Evolutionary conservation across 2,329 filamentous ascomycete genomes (phyloP).

Genomic region (Talaromyces amestolkiae): DNA sequence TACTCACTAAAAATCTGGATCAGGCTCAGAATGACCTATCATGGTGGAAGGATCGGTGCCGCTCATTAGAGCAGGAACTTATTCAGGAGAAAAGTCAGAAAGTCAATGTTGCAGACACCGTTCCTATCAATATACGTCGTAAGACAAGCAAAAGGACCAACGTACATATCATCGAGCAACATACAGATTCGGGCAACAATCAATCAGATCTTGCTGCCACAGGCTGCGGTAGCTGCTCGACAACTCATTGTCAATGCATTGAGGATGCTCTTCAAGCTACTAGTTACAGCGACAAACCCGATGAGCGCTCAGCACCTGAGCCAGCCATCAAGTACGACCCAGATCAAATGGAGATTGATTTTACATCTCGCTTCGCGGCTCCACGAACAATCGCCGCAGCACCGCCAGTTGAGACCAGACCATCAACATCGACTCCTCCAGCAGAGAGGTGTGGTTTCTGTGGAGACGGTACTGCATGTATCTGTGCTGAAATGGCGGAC

Average conservation of each 20-base stretch:
- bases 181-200: conserved; percentile 14
- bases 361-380: conserved; percentile 63
- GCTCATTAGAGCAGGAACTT: conserved; percentile 62
- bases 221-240: conserved; percentile 65
- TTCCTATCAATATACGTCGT: conserved; percentile 17
- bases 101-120: conserved; percentile 14
- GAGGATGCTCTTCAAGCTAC: conserved; percentile 54
- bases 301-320: conserved; percentile 53
- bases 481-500: conserved; percentile 67
- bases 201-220: conserved; percentile 35
- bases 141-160: conserved; percentile 19
- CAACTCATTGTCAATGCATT: conserved; percentile 62
- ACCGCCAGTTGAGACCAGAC: not conserved
- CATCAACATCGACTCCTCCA: conserved; percentile 29
- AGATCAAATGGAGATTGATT: conserved; percentile 66
- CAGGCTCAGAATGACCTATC: conserved; percentile 56
- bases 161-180: not conserved
- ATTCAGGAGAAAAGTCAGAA: conserved; percentile 44
- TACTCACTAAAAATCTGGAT: conserved; percentile 65
- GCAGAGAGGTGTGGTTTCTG: conserved; percentile 77
- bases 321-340: conserved; percentile 47
- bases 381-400: not conserved
- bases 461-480: conserved; percentile 75
- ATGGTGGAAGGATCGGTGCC: conserved; percentile 54
- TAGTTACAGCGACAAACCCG: conserved; percentile 28